Evolutionary conservation across 2,329 filamentous ascomycete species (phyloP).

Genomic region (Fusarium sp.): DNA sequence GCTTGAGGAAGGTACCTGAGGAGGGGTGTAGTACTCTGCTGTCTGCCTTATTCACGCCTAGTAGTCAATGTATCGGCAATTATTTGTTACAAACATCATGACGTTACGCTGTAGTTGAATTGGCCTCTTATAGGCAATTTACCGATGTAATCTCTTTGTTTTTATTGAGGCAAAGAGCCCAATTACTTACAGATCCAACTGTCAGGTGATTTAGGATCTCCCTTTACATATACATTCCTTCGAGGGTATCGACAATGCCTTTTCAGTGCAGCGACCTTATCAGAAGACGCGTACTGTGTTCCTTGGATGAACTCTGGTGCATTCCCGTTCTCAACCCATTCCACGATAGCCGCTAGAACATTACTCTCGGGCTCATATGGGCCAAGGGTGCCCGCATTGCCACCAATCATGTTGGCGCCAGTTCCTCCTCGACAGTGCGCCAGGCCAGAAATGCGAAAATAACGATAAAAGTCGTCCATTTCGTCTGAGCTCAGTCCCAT

Average conservation of each 20-base stretch:
- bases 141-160: no score
- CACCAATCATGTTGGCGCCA: slow-evolving; percentile 54
- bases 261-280: neutral
- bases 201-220: no score
- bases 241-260: neutral
- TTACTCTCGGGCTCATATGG: neutral
- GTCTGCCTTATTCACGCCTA: no score
- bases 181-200: no score
- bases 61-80: no score
- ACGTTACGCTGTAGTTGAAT: no score
- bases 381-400: slow-evolving; percentile 27
- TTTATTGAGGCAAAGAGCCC: no score
- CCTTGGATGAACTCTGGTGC: neutral
- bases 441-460: slow-evolving; percentile 63
- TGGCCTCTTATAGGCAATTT: no score
- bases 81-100: no score
- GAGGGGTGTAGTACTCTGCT: no score
- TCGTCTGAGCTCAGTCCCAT: slow-evolving; percentile 43
- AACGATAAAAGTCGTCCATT: slow-evolving; percentile 62
- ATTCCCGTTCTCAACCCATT: neutral
- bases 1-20: accelerated
- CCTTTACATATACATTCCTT: no score
- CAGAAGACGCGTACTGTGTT: neutral
- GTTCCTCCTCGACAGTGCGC: slow-evolving; percentile 61
- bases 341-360: neutral